A percentile compares a stretch with the other conserved stretches of the same genome.
These are phyloP conservation scores for Fusarium pseudonygamai DNA, from an alignment of 2,329 filamentous ascomycete species.

Conservation along the genomic window DNA sequence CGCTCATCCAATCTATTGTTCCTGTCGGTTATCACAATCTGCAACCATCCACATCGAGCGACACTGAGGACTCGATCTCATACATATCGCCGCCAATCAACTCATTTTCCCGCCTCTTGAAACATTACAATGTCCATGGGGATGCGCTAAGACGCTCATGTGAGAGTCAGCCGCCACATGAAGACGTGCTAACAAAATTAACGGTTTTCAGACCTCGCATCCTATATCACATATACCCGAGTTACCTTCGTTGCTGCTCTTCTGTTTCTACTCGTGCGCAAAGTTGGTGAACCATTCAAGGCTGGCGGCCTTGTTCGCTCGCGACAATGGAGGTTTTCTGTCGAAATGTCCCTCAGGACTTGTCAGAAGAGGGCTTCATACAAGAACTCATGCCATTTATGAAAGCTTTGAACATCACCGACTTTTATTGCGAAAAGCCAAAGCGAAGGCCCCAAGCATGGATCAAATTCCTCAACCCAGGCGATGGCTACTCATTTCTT, in stretches of 20 bases:
- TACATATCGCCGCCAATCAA: neutral
- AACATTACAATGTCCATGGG: neutral
- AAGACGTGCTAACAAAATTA: neutral
- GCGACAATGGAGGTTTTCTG: slow-evolving; percentile 58
- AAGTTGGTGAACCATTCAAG: neutral
- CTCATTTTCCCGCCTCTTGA: neutral
- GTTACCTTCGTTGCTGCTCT: rapidly evolving
- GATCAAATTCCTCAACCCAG: slow-evolving; percentile 54
- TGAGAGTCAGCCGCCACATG: neutral
- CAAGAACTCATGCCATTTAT: slow-evolving; percentile 54
- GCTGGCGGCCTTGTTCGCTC: neutral
- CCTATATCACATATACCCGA: neutral
- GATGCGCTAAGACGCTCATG: neutral
- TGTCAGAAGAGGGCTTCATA: slow-evolving; percentile 51
- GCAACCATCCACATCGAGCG: neutral
- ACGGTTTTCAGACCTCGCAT: neutral
- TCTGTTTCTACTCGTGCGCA: neutral
- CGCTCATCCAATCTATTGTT: neutral
- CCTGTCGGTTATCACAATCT: neutral
- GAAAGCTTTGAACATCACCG: slow-evolving; percentile 50
- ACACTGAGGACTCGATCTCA: neutral
- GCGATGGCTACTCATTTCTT: slow-evolving; percentile 57
- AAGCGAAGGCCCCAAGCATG: slow-evolving; percentile 47
- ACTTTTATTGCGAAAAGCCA: slow-evolving; percentile 57
- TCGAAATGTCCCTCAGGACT: slow-evolving; percentile 52